Evolutionary conservation across 2,329 filamentous ascomycete genomes (phyloP).

Genomic region (Phyllosticta citrichinensis): DNA sequence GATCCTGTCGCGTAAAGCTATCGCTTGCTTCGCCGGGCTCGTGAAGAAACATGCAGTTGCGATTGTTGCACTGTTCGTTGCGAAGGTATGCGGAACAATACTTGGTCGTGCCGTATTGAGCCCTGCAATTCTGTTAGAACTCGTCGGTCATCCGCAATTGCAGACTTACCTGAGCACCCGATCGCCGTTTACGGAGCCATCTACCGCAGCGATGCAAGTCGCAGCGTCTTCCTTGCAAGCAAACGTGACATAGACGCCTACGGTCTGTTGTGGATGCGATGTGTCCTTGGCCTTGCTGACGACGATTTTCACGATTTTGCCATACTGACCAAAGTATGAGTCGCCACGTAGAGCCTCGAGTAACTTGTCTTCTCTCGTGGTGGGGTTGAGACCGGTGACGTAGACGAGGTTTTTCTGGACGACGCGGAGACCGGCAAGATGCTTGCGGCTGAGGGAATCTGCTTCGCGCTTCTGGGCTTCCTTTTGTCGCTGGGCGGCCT

Average conservation of each 20-base stretch:
- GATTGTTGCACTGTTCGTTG: slow-evolving; percentile 87
- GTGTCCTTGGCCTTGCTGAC: slow-evolving; percentile 89
- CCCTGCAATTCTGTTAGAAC: slow-evolving; percentile 31
- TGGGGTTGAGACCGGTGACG: slow-evolving; percentile 87
- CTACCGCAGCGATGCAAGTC: slow-evolving; percentile 81
- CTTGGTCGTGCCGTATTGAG: slow-evolving; percentile 83
- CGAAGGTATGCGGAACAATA: slow-evolving; percentile 97
- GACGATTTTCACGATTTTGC: slow-evolving; percentile 96
- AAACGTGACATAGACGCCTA: slow-evolving; percentile 98
- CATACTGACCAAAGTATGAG: slow-evolving; percentile 97
- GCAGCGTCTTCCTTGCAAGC: slow-evolving; percentile 83
- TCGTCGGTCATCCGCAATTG: neutral
- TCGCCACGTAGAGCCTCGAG: slow-evolving; percentile 80
- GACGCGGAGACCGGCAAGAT: slow-evolving; percentile 86
- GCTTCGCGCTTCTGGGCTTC: slow-evolving; percentile 94
- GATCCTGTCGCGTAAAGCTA: slow-evolving; percentile 86
- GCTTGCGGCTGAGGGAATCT: slow-evolving; percentile 90
- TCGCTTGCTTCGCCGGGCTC: slow-evolving; percentile 98
- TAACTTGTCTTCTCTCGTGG: slow-evolving; percentile 83
- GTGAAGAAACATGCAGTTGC: slow-evolving; percentile 96
- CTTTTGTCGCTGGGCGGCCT: slow-evolving; percentile 79
- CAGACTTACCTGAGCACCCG: slow-evolving; percentile 66
- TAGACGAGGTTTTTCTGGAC: slow-evolving; percentile 99
- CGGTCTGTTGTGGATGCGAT: slow-evolving; percentile 61
- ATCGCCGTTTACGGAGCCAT: slow-evolving; percentile 86